Percentiles rank a stretch among this genome's conserved stretches.
These are phyloP conservation scores for Metschnikowia aberdeeniae DNA, from an alignment of 805 yeast species.

Conservation along the genomic window DNA sequence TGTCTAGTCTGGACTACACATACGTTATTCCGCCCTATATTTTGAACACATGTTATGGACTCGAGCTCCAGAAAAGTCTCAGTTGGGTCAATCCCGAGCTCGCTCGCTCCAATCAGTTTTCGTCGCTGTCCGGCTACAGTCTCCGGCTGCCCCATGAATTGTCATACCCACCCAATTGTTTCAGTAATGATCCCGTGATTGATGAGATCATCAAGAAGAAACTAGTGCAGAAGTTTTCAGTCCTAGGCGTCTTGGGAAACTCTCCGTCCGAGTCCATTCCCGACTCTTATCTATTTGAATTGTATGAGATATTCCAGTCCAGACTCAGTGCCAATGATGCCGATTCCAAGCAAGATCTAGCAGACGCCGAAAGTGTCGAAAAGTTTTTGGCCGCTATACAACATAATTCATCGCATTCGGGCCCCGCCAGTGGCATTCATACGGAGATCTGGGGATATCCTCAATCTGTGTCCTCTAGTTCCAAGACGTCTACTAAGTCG, in stretches of 20 bases:
- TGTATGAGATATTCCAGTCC: slow-evolving; percentile 29
- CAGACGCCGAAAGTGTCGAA: background rate
- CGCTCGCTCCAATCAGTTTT: slow-evolving; percentile 25
- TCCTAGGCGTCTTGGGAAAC: slow-evolving; percentile 34
- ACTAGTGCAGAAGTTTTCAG: slow-evolving; percentile 30
- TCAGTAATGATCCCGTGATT: slow-evolving; percentile 30
- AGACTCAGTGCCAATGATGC: slow-evolving; percentile 17
- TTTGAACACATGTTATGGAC: slow-evolving; percentile 35
- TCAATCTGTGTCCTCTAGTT: background rate
- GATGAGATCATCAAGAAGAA: slow-evolving; percentile 32
- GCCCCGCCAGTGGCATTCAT: background rate
- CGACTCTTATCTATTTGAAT: slow-evolving; percentile 29
- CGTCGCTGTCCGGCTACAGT: slow-evolving; percentile 22
- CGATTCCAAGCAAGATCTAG: slow-evolving; percentile 1
- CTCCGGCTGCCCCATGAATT: slow-evolving; percentile 17
- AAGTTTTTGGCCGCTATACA: background rate
- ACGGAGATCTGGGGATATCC: slow-evolving; percentile 1
- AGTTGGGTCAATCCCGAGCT: slow-evolving; percentile 21
- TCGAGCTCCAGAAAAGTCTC: slow-evolving; percentile 26
- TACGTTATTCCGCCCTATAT: slow-evolving; percentile 43
- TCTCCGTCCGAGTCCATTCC: slow-evolving; percentile 26
- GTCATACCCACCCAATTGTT: slow-evolving; percentile 11
- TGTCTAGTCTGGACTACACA: slow-evolving; percentile 16
- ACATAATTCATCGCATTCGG: background rate
- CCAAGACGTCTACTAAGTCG: slow-evolving; percentile 1